These are phyloP conservation scores for Eucalyptus rudis DNA, from an alignment of 345 rosid genomes.

Conservation along the genomic window DNA sequence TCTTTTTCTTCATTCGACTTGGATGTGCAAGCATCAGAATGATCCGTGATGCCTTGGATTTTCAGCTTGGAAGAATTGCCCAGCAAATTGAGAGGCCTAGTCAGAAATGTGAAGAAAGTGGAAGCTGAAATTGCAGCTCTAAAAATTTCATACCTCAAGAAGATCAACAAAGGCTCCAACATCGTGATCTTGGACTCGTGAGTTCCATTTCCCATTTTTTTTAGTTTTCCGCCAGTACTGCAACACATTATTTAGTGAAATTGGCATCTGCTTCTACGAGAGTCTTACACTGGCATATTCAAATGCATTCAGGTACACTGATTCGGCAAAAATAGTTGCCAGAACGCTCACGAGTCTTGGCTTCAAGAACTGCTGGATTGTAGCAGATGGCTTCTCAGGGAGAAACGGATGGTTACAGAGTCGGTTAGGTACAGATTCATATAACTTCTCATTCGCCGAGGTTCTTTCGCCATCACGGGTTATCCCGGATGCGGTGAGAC, in stretches of 20 bases:
- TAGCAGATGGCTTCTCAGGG: constrained; percentile 79
- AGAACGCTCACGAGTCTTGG: constrained; percentile 59
- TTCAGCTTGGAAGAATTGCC: constrained; percentile 78
- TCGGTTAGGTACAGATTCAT: constrained; percentile 71
- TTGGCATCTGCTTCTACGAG: background rate
- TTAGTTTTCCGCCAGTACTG: background rate
- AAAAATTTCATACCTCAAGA: constrained; percentile 85
- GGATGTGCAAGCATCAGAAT: constrained; percentile 5
- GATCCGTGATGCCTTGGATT: background rate
- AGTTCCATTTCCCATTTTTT: constrained; percentile 1
- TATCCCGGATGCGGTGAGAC: constrained; percentile 45
- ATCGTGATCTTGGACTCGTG: constrained; percentile 83
- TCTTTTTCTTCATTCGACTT: constrained; percentile 14
- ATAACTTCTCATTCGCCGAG: constrained; percentile 50
- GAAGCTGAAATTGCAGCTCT: constrained; percentile 90
- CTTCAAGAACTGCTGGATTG: constrained; percentile 66
- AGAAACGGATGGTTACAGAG: constrained; percentile 89
- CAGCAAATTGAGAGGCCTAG: constrained; percentile 61
- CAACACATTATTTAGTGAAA: background rate
- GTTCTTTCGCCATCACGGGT: constrained; percentile 60
- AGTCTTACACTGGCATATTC: background rate
- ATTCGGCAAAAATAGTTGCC: constrained; percentile 71
- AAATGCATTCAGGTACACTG: constrained; percentile 41
- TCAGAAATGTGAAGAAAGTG: constrained; percentile 55
- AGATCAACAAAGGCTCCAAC: constrained; percentile 71